Base-by-base conservation (phyloP, 164 flowering plant genomes). In the Sextonia rubra region DNA sequence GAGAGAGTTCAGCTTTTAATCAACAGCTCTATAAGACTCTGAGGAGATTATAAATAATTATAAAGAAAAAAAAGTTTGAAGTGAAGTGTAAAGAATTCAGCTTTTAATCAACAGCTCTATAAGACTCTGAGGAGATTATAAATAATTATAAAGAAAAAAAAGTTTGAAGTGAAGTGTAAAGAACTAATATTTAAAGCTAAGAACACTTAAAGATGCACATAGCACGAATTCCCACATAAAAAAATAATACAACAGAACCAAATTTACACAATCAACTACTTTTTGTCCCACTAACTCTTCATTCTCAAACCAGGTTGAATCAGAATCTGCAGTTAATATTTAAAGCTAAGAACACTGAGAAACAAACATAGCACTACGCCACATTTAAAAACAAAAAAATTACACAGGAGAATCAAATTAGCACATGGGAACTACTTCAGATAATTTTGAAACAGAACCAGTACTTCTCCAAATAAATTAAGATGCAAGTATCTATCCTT, bases 51-150 rank as follows among this genome's bases (percentile, higher is more conserved):
- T 22, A 27, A 37, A 65, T 18, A 32, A 30, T 29, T 17, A 65
- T 65, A 24, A 6, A 32, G 7, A 37, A 12, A 64, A 32, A 32
- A 0, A 65, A 30, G 22, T 1, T n/a, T 27, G 20, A 65, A 65
- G 15, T 20, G 20, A 9, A 8, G n/a, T n/a, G n/a, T n/a, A 18
- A 27, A 26, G 37, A 64, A 27, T 27, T 64, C 44, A 30, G 67
- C 44, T 62, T 62, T 62, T 12, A 72, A 72, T 49, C 52, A 66
- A 66, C 52, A 66, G 52, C 69, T 66, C 69, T 66, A 66, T 37
- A 66, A 9, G 12, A 23, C 24, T 26, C 30, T 37, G 27, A 65
- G 8, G 30, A 30, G 68, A 65, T 65, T 37, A 30, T 22, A 27
- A 37, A 65, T 18, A 32, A 30, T 29, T 17, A 65, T 65, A 24